Evolutionary conservation across 345 rosid species (phyloP), one percentile per base, ranked within the genome.

Genomic region (Psidium friedrichsthalianum): DNA sequence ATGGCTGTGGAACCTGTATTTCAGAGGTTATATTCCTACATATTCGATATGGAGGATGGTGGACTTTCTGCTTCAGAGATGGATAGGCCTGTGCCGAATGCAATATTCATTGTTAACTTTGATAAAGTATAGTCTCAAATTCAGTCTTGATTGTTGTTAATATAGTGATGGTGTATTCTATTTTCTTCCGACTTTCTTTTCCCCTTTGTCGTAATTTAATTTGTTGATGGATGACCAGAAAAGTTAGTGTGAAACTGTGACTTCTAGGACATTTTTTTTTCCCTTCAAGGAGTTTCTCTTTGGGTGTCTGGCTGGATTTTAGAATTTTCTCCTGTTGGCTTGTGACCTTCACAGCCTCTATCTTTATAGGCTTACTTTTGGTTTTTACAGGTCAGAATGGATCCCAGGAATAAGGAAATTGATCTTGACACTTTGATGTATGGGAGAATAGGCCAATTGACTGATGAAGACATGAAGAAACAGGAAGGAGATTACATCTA

Each of bases 401-500:
- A 98, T 93, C 98, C 99, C 87, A 92, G 94, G 89, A 94, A 93
- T 84, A 95, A 92, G 88, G 96, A 93, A 86, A 86, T 92, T 87
- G 95, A 95, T 87, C 94, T 94, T 4, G 95, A 95, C 85, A 91
- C 84, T 87, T 89, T 94, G 74, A 92, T 96, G 97, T 90, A 90
- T 92, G 88, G 92, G 57, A 91, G 89, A 90, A 88, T 95, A 76
- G 83, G 89, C 85, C 94, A 85, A 51, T 90, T 96, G 86, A 91
- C 91, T 85, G 96, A 94, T 25, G 99, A 95, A 87, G 99, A 95
- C 56, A 88, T 91, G 94, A 92, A 88, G 86, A 95, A 94, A 88
- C 99, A 98, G 92, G 99, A 96, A 89, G 99, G 96, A 59, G 98
- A 90, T 85, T 98, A 98, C 88, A 91, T 98, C 87, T 98, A 98